Percentiles rank a stretch among this genome's conserved stretches.
These are phyloP conservation scores for Blepharisma japonicum DNA, from an alignment of 73 alveolate genomes.

Conservation along the genomic window DNA sequence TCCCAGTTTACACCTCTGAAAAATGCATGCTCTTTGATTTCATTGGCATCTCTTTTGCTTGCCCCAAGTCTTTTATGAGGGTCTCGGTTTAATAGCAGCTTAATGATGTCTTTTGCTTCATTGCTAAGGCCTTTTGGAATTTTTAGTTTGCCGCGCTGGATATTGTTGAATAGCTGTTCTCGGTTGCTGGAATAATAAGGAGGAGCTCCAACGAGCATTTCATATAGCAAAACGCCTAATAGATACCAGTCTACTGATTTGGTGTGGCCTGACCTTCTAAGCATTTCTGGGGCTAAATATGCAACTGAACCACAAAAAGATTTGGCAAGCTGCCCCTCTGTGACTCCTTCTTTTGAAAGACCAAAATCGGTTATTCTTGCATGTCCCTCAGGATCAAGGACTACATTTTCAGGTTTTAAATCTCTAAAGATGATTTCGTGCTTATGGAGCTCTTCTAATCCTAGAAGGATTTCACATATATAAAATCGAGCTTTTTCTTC, in stretches of 20 bases:
- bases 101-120: slow-evolving; percentile 76
- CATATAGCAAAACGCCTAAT: slow-evolving; percentile 90
- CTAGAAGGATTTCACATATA: slow-evolving; percentile 68
- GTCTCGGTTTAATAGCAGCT: slow-evolving; percentile 61
- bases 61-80: slow-evolving; percentile 80
- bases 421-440: slow-evolving; percentile 74
- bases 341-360: slow-evolving; percentile 80
- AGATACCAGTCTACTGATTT: slow-evolving; percentile 95
- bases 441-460: slow-evolving; percentile 75
- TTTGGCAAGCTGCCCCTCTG: slow-evolving; percentile 70
- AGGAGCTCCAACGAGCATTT: slow-evolving; percentile 91
- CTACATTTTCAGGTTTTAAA: slow-evolving; percentile 84
- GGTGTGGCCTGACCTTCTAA: slow-evolving; percentile 91
- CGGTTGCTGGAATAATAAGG: slow-evolving; percentile 89
- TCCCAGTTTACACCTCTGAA: slow-evolving; percentile 78
- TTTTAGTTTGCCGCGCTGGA: slow-evolving; percentile 49
- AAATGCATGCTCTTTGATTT: slow-evolving; percentile 77
- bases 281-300: slow-evolving; percentile 96
- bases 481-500: slow-evolving; percentile 75
- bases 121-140: slow-evolving; percentile 37
- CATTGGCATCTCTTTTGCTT: slow-evolving; percentile 67
- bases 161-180: slow-evolving; percentile 76
- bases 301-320: slow-evolving; percentile 95
- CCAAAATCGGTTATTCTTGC: slow-evolving; percentile 95
- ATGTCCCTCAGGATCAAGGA: slow-evolving; percentile 91